Conservation (phyloP, 768 basidiomycete genomes). For the Pleurotus tuoliensis region DNA sequence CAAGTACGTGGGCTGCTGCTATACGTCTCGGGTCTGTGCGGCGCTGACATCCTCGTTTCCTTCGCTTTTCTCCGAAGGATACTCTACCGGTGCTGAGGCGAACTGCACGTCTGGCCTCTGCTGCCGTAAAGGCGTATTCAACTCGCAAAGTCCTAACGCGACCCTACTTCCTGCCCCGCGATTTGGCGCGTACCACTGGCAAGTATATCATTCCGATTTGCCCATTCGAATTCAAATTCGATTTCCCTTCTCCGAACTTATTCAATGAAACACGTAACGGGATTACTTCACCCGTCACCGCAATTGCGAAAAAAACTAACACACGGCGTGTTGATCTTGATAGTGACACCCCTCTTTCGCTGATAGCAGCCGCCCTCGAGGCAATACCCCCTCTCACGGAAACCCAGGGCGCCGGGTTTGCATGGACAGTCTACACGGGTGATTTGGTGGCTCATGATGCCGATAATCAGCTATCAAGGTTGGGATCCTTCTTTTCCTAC, state of each 20-base stretch:
- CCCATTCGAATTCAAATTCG: neutral
- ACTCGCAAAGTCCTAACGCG: constrained; percentile 43
- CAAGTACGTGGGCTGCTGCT: constrained; percentile 36
- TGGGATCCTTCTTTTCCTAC: constrained; percentile 11
- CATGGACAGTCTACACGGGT: constrained; percentile 67
- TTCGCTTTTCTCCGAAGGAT: constrained; percentile 37
- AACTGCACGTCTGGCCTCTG: constrained; percentile 68
- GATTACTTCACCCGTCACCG: too few species aligned
- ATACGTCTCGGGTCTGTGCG: too few species aligned
- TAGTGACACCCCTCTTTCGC: constrained; percentile 62
- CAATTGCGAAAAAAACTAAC: too few species aligned
- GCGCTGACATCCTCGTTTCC: neutral
- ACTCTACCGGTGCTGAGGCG: constrained; percentile 64
- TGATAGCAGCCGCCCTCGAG: constrained; percentile 56
- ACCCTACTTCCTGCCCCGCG: constrained; percentile 60
- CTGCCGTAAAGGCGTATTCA: constrained; percentile 55
- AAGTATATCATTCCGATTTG: neutral
- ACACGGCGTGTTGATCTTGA: neutral
- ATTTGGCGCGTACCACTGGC: constrained; percentile 65
- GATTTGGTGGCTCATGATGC: constrained; percentile 74
- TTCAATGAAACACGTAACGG: neutral
- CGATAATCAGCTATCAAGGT: constrained; percentile 60
- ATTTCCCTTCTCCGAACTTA: neutral
- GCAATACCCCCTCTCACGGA: constrained; percentile 65
- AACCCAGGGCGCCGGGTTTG: constrained; percentile 57